phyloP scores from a whole-genome alignment of 495 filamentous ascomycete genomes.

The Cenococcum geophilum region DNA sequence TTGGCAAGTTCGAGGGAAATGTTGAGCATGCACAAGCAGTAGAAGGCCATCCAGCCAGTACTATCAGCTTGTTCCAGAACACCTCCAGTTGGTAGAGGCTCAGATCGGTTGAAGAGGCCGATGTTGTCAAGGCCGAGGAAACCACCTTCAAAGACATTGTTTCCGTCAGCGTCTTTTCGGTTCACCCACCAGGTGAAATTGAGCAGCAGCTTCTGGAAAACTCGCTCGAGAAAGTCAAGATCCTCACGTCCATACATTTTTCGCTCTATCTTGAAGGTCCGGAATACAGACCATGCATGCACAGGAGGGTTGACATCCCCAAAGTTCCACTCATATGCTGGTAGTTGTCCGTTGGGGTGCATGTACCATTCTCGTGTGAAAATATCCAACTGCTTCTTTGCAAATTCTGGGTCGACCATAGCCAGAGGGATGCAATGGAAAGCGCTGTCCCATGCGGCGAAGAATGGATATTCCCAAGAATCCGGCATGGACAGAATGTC shows the following conservation, averaged over 20 bases:
- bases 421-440: constrained; percentile 94
- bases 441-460: constrained; percentile 94
- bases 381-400: constrained; percentile 93
- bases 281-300: constrained; percentile 91
- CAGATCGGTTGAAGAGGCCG: constrained; percentile 94
- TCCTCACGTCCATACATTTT: constrained; percentile 95
- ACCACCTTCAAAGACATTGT: constrained; percentile 94
- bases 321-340: constrained; percentile 96
- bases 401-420: constrained; percentile 96
- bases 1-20: constrained; percentile 92
- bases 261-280: constrained; percentile 94
- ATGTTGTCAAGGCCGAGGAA: constrained; percentile 98
- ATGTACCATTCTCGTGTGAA: constrained; percentile 98
- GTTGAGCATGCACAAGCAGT: constrained; percentile 91
- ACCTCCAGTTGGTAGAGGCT: constrained; percentile 88
- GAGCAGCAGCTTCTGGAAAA: constrained; percentile 90
- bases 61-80: constrained; percentile 93
- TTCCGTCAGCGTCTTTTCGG: constrained; percentile 86
- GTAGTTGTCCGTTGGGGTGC: constrained; percentile 94
- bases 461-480: constrained; percentile 98
- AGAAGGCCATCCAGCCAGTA: constrained; percentile 98
- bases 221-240: constrained; percentile 88
- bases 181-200: constrained; percentile 99
- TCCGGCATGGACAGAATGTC: constrained; percentile 97
- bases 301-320: constrained; percentile 95